phyloP scores from a whole-genome alignment of 495 filamentous ascomycete species.

The Penicillium coprophilum region DNA sequence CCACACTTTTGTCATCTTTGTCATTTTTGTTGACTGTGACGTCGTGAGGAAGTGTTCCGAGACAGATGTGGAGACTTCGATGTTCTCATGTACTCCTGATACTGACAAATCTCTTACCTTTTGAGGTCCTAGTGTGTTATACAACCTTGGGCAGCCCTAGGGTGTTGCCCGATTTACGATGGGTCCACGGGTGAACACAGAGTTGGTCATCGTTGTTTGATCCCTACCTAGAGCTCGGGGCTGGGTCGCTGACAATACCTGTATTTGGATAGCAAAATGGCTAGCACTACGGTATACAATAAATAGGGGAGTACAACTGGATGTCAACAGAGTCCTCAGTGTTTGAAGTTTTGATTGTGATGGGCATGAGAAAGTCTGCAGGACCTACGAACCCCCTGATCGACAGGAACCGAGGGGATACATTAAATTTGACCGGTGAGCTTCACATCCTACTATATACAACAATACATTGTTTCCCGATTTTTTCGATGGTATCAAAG shows the following conservation, averaged over 20 bases:
- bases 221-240: no score
- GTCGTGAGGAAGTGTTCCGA: background rate
- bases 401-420: conserved; percentile 9
- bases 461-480: background rate
- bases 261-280: background rate
- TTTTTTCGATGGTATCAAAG: background rate
- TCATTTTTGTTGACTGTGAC: background rate
- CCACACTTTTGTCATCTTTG: conserved; percentile 2
- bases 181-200: background rate
- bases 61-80: background rate
- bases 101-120: background rate
- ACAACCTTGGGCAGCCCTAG: background rate
- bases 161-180: background rate
- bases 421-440: background rate
- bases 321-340: background rate
- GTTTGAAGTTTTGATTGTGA: background rate
- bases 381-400: conserved; percentile 7
- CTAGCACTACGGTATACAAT: background rate
- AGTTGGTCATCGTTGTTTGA: background rate
- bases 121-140: background rate
- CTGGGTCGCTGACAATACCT: background rate
- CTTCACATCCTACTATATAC: background rate
- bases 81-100: background rate
- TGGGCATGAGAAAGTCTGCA: background rate
- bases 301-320: background rate